phyloP scores from a whole-genome alignment of 2,329 filamentous ascomycete genomes.

The Aspergillus pseudotamarii region DNA sequence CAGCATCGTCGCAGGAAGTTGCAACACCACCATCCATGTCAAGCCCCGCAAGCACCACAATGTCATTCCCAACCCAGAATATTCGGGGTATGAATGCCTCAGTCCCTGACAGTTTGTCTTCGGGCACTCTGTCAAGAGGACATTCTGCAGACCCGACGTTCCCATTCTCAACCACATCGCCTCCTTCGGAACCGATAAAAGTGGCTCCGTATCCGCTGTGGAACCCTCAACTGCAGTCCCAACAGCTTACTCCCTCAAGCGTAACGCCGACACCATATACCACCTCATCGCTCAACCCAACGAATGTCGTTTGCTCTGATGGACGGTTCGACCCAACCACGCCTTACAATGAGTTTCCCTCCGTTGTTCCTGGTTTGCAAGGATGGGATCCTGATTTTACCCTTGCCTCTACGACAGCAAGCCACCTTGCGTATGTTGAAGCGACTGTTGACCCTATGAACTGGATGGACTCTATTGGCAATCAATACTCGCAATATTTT shows the following conservation, averaged over 20 bases:
- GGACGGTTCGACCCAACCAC: constrained; percentile 40
- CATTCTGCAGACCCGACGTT: constrained; percentile 36
- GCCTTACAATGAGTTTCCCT: constrained; percentile 44
- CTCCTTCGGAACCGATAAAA: constrained; percentile 25
- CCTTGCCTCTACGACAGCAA: constrained; percentile 39
- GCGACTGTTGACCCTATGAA: constrained; percentile 42
- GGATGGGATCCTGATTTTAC: constrained; percentile 47
- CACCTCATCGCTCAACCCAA: constrained; percentile 23
- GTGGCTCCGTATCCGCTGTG: constrained; percentile 21
- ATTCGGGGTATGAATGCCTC: constrained; percentile 32
- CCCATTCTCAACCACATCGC: constrained; percentile 27
- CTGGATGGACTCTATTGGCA: constrained; percentile 48
- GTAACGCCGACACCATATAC: constrained; percentile 24
- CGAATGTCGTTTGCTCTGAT: constrained; percentile 27
- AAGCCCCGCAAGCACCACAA: constrained; percentile 44
- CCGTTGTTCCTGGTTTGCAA: constrained; percentile 42
- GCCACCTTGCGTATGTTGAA: constrained; percentile 38
- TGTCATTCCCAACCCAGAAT: constrained; percentile 40
- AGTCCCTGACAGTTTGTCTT: constrained; percentile 31
- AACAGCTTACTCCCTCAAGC: constrained; percentile 12
- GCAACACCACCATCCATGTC: constrained; percentile 43
- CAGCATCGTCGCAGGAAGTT: constrained; percentile 42
- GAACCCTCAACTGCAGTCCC: constrained; percentile 19
- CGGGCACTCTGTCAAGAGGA: constrained; percentile 37
- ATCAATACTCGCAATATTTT: constrained; percentile 52